These are phyloP conservation scores for Mesembryanthemum crystallinum DNA, from an alignment of 148 eudicot genomes.

Conservation along the genomic window DNA sequence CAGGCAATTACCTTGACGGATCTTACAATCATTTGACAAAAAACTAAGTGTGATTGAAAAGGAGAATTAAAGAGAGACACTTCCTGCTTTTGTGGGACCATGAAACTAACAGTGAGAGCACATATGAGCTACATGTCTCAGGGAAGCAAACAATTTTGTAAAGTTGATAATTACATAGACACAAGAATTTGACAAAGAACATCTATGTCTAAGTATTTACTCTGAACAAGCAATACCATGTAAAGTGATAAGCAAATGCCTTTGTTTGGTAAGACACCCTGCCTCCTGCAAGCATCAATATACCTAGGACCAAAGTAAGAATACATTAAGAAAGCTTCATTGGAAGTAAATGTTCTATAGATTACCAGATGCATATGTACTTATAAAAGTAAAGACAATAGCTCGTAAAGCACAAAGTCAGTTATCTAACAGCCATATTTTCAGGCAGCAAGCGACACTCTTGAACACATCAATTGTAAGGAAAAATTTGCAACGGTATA, in stretches of 20 bases:
- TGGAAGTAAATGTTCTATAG: background rate
- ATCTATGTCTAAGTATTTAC: background rate
- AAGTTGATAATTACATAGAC: background rate
- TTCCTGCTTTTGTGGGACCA: background rate
- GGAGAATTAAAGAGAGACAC: background rate
- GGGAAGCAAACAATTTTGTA: background rate
- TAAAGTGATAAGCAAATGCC: slow-evolving; percentile 20
- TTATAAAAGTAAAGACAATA: background rate
- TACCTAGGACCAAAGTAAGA: slow-evolving; percentile 22
- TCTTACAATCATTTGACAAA: background rate
- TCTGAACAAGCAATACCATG: slow-evolving; percentile 17
- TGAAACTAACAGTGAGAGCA: background rate
- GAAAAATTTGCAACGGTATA: background rate
- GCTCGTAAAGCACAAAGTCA: background rate
- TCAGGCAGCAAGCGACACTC: background rate
- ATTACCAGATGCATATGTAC: background rate
- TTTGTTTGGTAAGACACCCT: slow-evolving; percentile 24
- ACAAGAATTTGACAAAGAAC: background rate
- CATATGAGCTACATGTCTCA: background rate
- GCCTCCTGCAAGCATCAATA: slow-evolving; percentile 28
- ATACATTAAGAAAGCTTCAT: background rate
- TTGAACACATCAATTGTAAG: background rate
- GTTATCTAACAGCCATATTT: background rate
- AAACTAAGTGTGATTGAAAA: background rate
- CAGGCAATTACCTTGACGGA: background rate